phyloP scores from a whole-genome alignment of 495 filamentous ascomycete species.

The Penicillium waksmanii region DNA sequence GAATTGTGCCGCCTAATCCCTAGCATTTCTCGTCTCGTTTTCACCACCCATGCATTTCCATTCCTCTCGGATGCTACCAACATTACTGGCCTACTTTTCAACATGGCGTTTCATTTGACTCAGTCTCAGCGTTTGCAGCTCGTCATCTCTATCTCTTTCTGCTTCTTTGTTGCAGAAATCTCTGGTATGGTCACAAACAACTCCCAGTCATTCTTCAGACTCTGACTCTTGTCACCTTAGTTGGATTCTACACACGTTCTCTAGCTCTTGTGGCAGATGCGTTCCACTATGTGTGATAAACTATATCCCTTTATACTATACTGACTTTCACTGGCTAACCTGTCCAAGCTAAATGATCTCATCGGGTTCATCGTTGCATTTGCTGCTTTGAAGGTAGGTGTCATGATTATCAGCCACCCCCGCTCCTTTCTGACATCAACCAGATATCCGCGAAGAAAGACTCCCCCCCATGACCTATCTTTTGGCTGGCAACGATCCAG shows the following conservation, averaged over 20 bases:
- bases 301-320: no score
- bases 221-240: constrained; percentile 17
- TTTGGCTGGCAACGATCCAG: constrained; percentile 82
- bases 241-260: constrained; percentile 73
- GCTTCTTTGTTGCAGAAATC: constrained; percentile 49
- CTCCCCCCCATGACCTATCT: constrained; percentile 44
- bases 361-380: constrained; percentile 84
- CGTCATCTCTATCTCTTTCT: constrained; percentile 42
- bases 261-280: constrained; percentile 82
- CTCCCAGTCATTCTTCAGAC: no score
- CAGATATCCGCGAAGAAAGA: constrained; percentile 34
- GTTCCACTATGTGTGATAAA: constrained; percentile 73
- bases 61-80: no score
- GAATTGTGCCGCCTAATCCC: no score
- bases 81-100: not conserved
- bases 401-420: not conserved
- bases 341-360: constrained; percentile 79
- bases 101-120: constrained; percentile 17
- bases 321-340: not conserved
- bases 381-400: constrained; percentile 73
- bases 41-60: no score
- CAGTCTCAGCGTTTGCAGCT: constrained; percentile 31
- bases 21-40: no score
- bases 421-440: not conserved
- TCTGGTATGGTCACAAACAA: constrained; percentile 24